Base-by-base conservation (phyloP, 2,329 filamentous ascomycete genomes). In the Pseudofabraea citricarpa region DNA sequence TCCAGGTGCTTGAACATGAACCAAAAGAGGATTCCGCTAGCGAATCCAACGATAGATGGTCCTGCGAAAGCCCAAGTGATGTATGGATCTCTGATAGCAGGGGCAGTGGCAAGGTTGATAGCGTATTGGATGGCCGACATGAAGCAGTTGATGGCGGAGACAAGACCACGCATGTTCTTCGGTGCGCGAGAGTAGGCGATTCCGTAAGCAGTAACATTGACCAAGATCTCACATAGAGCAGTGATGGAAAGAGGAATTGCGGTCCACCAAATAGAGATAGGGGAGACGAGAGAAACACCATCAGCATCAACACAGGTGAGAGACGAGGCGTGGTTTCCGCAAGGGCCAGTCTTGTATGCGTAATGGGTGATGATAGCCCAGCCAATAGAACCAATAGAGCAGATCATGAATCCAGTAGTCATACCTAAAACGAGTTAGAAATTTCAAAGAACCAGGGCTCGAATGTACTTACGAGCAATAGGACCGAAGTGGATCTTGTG, bases 401-500 rank as follows among this genome's bases (percentile, higher is more conserved):
- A 81, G 47, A 87, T 69, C 49, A 79, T 58, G 68, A 90, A 89
- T 38, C 86, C 87, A 7, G 72, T 62, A 3, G 83, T 74, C 62
- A 90, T 89, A 60, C 83, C 27, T 31, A 31, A 15, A 12, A n/a
- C 9, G 16, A 7, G 27, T 31, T 31, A 31, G 10, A 12, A 31
- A 7, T 31, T 9, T 12, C 13, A 31, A 10, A 31, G 2, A 15
- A 15, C n/a, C n/a, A n/a, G n/a, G n/a, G n/a, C n/a, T n/a, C n/a
- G n/a, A 31, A 5, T 6, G 24, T 27, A 15, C 27, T 31, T 12
- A 31, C 27, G 81, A 67, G 81, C 87, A 64, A 90, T 83, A 35
- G 85, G 86, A 1, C 76, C 85, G 67, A 88, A 87, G 44, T 72
- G 69, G 59, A 89, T 74, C 22, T 75, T 76, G 18, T 72, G 45